Evolutionary conservation across 192 early-diverging fungal species (phyloP).

Genomic region (Backusella mclennaniae): DNA sequence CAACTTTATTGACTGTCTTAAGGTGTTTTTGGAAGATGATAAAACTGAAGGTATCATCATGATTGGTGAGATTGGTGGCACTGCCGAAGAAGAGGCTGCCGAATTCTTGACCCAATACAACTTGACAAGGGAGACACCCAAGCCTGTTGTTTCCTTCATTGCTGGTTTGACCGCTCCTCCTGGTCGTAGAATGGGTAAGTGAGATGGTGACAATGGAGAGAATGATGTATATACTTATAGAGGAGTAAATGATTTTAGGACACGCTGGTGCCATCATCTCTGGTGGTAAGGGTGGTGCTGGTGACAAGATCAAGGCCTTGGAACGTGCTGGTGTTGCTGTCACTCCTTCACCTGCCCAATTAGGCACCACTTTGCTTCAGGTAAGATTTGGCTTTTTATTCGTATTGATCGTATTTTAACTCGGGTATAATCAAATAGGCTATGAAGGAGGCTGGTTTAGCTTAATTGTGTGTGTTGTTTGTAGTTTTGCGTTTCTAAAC

Average conservation of each 20-base stretch:
- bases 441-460: conserved; percentile 56
- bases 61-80: conserved; percentile 99
- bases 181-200: conserved; percentile 93
- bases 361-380: conserved; percentile 86
- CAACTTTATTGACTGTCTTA: conserved; percentile 97
- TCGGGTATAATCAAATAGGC: conserved; percentile 6
- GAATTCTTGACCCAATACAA: conserved; percentile 96
- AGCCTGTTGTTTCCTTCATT: conserved; percentile 99
- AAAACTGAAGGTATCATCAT: conserved; percentile 97
- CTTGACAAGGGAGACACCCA: conserved; percentile 78
- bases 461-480: conserved; percentile 24
- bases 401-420: neutral
- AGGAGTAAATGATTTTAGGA: conserved; percentile 11
- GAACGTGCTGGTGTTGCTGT: conserved; percentile 92
- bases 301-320: conserved; percentile 97
- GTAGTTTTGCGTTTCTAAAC: neutral
- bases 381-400: conserved; percentile 14
- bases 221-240: neutral
- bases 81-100: conserved; percentile 97
- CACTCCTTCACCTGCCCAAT: conserved; percentile 90
- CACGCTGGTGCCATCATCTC: conserved; percentile 99
- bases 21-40: conserved; percentile 90
- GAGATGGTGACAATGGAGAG: neutral
- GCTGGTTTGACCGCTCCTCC: conserved; percentile 98
- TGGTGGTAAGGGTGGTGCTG: conserved; percentile 97